Evolutionary conservation across 2,329 filamentous ascomycete species (phyloP).

Genomic region (Trichoderma afroharzianum): DNA sequence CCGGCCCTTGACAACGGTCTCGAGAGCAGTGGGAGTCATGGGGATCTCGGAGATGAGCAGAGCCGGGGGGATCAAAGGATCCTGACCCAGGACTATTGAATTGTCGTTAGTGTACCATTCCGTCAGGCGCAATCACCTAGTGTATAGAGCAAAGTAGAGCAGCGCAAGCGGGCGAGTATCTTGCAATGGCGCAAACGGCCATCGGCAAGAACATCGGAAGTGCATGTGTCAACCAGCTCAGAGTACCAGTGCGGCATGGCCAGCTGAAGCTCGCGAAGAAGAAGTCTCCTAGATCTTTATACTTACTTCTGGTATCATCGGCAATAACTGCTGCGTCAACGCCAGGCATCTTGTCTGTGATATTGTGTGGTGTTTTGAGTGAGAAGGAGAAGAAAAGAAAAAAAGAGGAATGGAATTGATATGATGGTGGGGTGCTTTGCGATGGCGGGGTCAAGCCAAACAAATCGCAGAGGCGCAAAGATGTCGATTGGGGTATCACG

Average conservation of each 20-base stretch:
- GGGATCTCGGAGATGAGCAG: conserved; percentile 85
- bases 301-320: conserved; percentile 44
- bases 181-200: background rate
- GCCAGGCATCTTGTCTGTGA: conserved; percentile 37
- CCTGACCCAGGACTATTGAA: conserved; percentile 82
- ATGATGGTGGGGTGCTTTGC: conserved; percentile 2
- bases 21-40: conserved; percentile 57
- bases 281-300: background rate
- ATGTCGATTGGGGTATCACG: background rate
- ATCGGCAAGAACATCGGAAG: background rate
- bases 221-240: background rate
- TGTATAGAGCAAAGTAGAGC: background rate
- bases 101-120: conserved; percentile 21
- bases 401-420: background rate
- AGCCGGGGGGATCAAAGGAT: conserved; percentile 85
- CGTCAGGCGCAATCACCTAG: background rate
- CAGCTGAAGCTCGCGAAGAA: background rate
- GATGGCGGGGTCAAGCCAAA: conserved; percentile 10
- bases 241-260: background rate
- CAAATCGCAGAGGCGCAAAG: background rate
- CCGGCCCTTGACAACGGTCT: conserved; percentile 69
- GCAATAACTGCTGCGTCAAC: conserved; percentile 40
- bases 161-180: too few species aligned
- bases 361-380: background rate
- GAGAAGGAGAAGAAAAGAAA: background rate